Conservation (phyloP, 2,329 filamentous ascomycete genomes). For the Alternaria ventricosa region DNA sequence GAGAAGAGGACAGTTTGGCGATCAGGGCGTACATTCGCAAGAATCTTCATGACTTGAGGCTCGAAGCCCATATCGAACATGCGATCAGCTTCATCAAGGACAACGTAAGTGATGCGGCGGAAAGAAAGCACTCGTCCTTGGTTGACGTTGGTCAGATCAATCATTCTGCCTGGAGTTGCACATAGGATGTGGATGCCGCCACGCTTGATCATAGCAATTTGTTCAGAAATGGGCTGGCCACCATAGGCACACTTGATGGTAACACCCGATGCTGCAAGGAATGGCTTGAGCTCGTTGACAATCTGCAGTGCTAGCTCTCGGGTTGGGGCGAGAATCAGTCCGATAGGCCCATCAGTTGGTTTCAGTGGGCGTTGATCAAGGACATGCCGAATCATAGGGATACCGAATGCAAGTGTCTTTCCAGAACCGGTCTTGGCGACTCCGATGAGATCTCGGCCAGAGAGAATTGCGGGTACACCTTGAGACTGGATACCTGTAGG, state of each 20-base stretch:
- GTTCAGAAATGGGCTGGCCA: slow-evolving; percentile 93
- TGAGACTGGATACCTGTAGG: slow-evolving; percentile 96
- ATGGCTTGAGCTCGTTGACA: slow-evolving; percentile 92
- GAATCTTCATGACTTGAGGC: slow-evolving; percentile 96
- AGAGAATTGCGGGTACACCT: slow-evolving; percentile 94
- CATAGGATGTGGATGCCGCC: slow-evolving; percentile 93
- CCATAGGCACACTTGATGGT: slow-evolving; percentile 93
- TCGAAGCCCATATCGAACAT: slow-evolving; percentile 99
- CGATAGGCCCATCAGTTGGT: slow-evolving; percentile 84
- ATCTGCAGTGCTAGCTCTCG: slow-evolving; percentile 94
- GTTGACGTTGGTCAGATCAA: slow-evolving; percentile 92
- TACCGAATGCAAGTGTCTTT: slow-evolving; percentile 92
- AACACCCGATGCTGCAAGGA: slow-evolving; percentile 83
- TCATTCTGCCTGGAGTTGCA: slow-evolving; percentile 89
- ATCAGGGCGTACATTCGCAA: slow-evolving; percentile 88
- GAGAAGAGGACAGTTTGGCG: slow-evolving; percentile 95
- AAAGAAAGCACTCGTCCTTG: slow-evolving; percentile 93
- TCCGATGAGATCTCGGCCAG: slow-evolving; percentile 91
- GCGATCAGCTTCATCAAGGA: slow-evolving; percentile 94
- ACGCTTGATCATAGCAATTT: slow-evolving; percentile 94
- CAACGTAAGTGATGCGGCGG: slow-evolving; percentile 86
- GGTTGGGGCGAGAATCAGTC: slow-evolving; percentile 90
- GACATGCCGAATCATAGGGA: slow-evolving; percentile 98
- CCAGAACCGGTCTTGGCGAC: slow-evolving; percentile 98
- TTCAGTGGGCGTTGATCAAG: slow-evolving; percentile 87